A percentile compares a stretch with the other conserved stretches of the same genome.
Evolutionary conservation across 2,329 filamentous ascomycete species (phyloP).

Genomic region (Colletotrichum trifolii): DNA sequence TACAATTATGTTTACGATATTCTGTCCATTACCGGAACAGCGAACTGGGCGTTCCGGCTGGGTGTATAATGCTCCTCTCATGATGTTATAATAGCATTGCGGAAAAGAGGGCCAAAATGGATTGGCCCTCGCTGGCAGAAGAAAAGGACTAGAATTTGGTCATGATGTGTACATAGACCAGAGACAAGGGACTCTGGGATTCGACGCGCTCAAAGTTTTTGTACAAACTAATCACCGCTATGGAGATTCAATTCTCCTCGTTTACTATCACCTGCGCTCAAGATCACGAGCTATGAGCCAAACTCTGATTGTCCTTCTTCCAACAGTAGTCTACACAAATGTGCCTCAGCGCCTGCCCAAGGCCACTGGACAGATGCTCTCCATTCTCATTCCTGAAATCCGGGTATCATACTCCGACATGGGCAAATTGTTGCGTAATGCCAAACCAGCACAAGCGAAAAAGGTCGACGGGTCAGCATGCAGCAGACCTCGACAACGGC

Average conservation of each 20-base stretch:
- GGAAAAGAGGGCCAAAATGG: conserved; percentile 28
- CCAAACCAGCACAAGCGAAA: background rate
- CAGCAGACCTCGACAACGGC: no score
- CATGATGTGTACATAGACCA: conserved; percentile 28
- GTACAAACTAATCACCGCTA: conserved; percentile 33
- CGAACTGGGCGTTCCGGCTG: conserved; percentile 40
- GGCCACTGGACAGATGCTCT: background rate
- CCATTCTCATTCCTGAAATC: background rate
- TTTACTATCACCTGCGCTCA: background rate
- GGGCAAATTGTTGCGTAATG: conserved; percentile 3
- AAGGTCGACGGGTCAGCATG: no score
- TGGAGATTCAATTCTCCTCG: conserved; percentile 28
- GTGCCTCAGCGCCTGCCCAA: no score
- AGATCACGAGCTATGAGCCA: background rate
- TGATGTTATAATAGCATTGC: conserved; percentile 45
- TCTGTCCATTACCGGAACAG: conserved; percentile 35
- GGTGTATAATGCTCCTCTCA: conserved; percentile 61
- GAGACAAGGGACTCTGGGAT: conserved; percentile 17
- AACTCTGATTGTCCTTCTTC: no score
- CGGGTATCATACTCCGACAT: conserved; percentile 20
- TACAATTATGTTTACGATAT: conserved; percentile 45
- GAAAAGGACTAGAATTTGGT: conserved; percentile 32
- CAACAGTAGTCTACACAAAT: no score
- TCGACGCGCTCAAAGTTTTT: conserved; percentile 20
- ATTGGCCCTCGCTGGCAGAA: conserved; percentile 28